Evolutionary conservation across 192 early-diverging fungal genomes (phyloP).

Genomic region (Coemansia sp.): DNA sequence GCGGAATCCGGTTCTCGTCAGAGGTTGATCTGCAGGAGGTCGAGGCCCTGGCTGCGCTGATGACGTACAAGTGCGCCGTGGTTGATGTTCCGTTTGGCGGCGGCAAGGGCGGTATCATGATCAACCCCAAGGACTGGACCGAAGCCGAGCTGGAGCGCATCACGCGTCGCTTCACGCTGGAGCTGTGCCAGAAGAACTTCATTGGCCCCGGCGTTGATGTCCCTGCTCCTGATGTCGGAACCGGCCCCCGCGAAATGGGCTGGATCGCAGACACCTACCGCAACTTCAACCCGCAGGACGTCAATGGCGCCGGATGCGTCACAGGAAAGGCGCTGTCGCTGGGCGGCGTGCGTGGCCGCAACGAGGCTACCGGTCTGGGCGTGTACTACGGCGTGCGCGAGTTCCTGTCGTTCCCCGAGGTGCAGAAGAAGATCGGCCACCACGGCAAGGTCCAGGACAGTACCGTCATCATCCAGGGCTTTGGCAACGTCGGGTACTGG

Average conservation of each 20-base stretch:
- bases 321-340: constrained; percentile 78
- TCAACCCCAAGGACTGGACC: constrained; percentile 78
- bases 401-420: constrained; percentile 76
- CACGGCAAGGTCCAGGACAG: constrained; percentile 60
- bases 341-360: constrained; percentile 81
- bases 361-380: constrained; percentile 80
- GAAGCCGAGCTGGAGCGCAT: constrained; percentile 72
- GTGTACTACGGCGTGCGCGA: constrained; percentile 80
- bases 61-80: constrained; percentile 86
- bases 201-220: constrained; percentile 82
- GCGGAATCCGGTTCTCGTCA: constrained; percentile 78
- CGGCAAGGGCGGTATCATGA: constrained; percentile 82
- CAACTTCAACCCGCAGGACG: constrained; percentile 78
- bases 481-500: constrained; percentile 85
- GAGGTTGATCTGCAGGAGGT: constrained; percentile 82
- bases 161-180: constrained; percentile 79
- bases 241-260: constrained; percentile 78
- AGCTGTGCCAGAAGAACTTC: constrained; percentile 84
- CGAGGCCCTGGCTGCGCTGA: constrained; percentile 76
- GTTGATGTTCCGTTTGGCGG: constrained; percentile 81
- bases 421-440: constrained; percentile 68
- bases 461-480: constrained; percentile 77
- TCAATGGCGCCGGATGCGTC: constrained; percentile 78
- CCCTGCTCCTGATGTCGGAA: constrained; percentile 82
- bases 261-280: constrained; percentile 87